Base-by-base conservation (phyloP, 306 rosid species). In the Betula pendula region DNA sequence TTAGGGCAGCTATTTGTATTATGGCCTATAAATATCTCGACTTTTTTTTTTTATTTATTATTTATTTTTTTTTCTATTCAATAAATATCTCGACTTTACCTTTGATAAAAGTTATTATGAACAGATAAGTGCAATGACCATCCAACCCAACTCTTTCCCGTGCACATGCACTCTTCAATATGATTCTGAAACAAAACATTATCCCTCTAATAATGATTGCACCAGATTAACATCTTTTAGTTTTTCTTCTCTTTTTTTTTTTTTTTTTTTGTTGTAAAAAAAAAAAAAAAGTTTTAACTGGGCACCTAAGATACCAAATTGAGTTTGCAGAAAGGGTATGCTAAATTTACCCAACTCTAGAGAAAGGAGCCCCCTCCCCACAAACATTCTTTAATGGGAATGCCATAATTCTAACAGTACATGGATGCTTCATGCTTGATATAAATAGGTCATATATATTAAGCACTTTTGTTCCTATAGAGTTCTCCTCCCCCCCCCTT, bases 361-460 rank as follows among this genome's bases (percentile, higher is more conserved):
- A n/a, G 0, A 51, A 53, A 55, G 79, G 68, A 66, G 24, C 50
- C 72, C 65, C 85, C 76, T 77, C 80, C 50, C 73, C 42, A 56
- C 72, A 84, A 53, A 78, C 73, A 73, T 70, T 80, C 69, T 80
- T 71, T 73, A 73, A 68, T 84, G 53, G 74, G 74, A 24, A 15
- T 55, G 75, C 79, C 50, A 77, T 45, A n/a, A n/a, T 17, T 51
- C n/a, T 49, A 14, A 2, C n/a, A 49, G 5, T 0, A 11, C 15
- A 45, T 45, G 49, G 15, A 45, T 45, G 49, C 49, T 9, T 45
- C 15, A 3, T n/a, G n/a, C n/a, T n/a, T n/a, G n/a, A n/a, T 44
- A 9, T 45, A 45, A 45, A 45, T 45, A 45, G 49, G 49, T 3
- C 49, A 45, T 11, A 9, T 45, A 45, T 11, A 9, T 45, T 10